Evolutionary conservation across 805 yeast species (phyloP), one percentile per base, ranked within the genome.

Genomic region (Lipomyces chichibuensis): DNA sequence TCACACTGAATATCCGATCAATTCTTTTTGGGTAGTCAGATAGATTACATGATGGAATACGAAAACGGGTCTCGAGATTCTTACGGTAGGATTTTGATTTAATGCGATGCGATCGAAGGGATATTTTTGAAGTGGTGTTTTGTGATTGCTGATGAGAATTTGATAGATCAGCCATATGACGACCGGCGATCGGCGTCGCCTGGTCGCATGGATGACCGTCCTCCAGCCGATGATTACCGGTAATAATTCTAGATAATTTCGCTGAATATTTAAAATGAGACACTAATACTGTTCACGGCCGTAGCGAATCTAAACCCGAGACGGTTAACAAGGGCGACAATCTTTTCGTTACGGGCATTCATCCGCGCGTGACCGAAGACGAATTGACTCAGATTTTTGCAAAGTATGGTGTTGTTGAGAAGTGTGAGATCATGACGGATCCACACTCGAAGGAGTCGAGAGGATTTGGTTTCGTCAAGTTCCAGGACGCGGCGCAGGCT

Each of bases 401-500:
- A 37, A 73, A 73, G 60, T 70, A 71, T 58, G 80, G 80, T 46
- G 61, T 67, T 23, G 78, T 77, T 35, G 74, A 66, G 43, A 75
- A 75, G 62, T 66, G 71, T 53, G 84, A 82, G 68, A 79, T 84
- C 61, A 83, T 85, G 82, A 60, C 73, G 17, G 87, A 84, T 73
- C 80, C 83, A 0, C 79, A 75, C 57, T 78, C 85, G 1, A 77
- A 79, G 2, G 80, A 75, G 46, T 78, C 85, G 11, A 79, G 84
- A 65, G 87, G 87, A 0, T 84, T 82, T 73, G 88, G 87, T 2
- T 84, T 84, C 68, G 83, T 84, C 33, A 77, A 83, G 60, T 83
- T 84, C 73, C 75, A 69, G 57, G 75, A 78, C 17, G 75, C 76
- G 17, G 81, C 77, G 13, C 77, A 76, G 2, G 85, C 85, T 64